Percentiles rank a stretch among this genome's conserved stretches.
These are phyloP conservation scores for Flaveria bidentis DNA, from an alignment of 129 eudicot species.

Conservation along the genomic window DNA sequence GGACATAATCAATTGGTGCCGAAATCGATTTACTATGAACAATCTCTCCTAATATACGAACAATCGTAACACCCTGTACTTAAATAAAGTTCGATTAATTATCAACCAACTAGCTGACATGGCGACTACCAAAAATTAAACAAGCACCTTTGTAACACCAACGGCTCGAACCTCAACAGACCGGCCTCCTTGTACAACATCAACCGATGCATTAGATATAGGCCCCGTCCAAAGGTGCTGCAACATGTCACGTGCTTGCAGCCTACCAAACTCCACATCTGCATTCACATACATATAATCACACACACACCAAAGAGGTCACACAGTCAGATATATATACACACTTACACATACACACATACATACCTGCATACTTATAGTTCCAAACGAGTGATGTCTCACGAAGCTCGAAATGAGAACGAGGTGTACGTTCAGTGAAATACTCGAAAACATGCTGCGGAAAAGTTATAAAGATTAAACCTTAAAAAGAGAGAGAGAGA, in stretches of 20 bases:
- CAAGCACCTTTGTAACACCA: constrained; percentile 88
- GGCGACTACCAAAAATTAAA: constrained; percentile 12
- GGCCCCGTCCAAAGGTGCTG: constrained; percentile 99
- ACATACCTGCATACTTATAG: constrained; percentile 89
- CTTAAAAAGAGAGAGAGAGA: neutral
- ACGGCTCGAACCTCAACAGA: constrained; percentile 96
- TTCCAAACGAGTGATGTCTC: constrained; percentile 96
- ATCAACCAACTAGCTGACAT: neutral
- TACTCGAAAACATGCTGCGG: constrained; percentile 93
- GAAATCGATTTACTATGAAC: constrained; percentile 81
- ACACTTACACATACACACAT: neutral
- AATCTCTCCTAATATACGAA: constrained; percentile 90
- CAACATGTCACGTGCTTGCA: constrained; percentile 96
- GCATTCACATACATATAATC: constrained; percentile 10
- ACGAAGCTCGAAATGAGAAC: constrained; percentile 84
- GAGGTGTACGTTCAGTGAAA: constrained; percentile 86
- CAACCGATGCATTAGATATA: constrained; percentile 84
- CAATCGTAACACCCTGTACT: constrained; percentile 86
- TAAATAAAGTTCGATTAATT: neutral
- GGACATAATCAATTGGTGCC: constrained; percentile 84
- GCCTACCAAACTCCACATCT: constrained; percentile 88
- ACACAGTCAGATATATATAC: neutral
- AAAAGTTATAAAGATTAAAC: neutral
- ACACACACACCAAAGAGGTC: neutral
- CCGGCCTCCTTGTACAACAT: constrained; percentile 91